These are phyloP conservation scores for Pythium plurisporium DNA, from an alignment of 352 stramenopile species.

Conservation along the genomic window DNA sequence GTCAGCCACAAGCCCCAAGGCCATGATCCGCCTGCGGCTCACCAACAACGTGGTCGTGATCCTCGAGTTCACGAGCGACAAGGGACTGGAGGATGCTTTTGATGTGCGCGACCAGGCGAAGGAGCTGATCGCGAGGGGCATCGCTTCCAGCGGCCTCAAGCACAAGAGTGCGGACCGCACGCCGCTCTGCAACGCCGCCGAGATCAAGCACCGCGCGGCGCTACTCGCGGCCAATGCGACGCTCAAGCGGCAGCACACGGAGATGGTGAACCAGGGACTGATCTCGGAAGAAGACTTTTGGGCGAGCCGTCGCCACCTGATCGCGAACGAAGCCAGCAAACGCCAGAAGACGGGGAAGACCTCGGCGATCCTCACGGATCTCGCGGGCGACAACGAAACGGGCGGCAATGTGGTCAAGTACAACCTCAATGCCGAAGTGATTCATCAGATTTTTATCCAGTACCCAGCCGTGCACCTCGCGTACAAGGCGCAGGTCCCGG, in stretches of 20 bases:
- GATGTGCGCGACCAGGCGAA: slow-evolving; percentile 66
- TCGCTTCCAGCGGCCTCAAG: slow-evolving; percentile 39
- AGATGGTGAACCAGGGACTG: slow-evolving; percentile 85
- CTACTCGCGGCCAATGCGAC: slow-evolving; percentile 66
- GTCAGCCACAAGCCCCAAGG: slow-evolving; percentile 62
- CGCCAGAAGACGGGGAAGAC: slow-evolving; percentile 83
- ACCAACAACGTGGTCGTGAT: slow-evolving; percentile 60
- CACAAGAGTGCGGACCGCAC: slow-evolving; percentile 37
- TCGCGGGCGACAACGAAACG: slow-evolving; percentile 65
- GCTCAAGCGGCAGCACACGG: slow-evolving; percentile 80
- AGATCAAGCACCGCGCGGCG: slow-evolving; percentile 82
- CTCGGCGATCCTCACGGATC: slow-evolving; percentile 76
- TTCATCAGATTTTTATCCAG: slow-evolving; percentile 89
- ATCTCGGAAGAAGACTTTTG: slow-evolving; percentile 87
- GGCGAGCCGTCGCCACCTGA: slow-evolving; percentile 75
- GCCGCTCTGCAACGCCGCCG: slow-evolving; percentile 59
- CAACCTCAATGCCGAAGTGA: slow-evolving; percentile 86
- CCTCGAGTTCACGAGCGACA: slow-evolving; percentile 57
- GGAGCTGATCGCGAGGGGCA: slow-evolving; percentile 49
- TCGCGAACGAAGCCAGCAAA: slow-evolving; percentile 80
- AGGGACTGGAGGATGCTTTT: slow-evolving; percentile 61
- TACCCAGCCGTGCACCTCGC: slow-evolving; percentile 83
- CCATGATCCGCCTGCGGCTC: slow-evolving; percentile 78
- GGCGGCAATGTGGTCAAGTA: slow-evolving; percentile 84
- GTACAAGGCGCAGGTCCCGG: slow-evolving; percentile 79